A percentile compares a stretch with the other conserved stretches of the same genome.
Evolutionary conservation across 116 monocot species (phyloP).

Genomic region (Zostera marina): DNA sequence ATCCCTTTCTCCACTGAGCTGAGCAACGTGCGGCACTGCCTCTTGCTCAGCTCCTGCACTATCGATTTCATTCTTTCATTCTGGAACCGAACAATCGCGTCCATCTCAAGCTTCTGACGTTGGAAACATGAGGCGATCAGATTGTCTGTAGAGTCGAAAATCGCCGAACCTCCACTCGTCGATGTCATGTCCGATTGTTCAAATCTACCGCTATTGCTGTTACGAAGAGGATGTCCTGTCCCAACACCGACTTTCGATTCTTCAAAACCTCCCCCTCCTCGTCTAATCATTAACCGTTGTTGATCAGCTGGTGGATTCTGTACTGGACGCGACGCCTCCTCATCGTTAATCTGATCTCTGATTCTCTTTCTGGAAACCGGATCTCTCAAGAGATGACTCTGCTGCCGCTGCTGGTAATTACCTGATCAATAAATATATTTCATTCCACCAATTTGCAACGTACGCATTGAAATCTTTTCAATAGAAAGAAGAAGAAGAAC

Average conservation of each 20-base stretch:
- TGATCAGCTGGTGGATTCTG: background rate
- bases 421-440: background rate
- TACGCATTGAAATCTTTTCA: no score
- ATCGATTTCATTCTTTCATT: constrained; percentile 28
- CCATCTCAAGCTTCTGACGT: constrained; percentile 29
- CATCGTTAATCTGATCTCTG: background rate
- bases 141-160: constrained; percentile 1
- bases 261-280: no score
- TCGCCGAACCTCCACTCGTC: constrained; percentile 27
- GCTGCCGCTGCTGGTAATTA: background rate
- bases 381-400: constrained; percentile 3
- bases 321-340: no score
- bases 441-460: background rate
- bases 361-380: constrained; percentile 1
- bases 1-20: constrained; percentile 12
- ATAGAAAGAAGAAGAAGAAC: background rate
- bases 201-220: background rate
- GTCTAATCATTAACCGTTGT: no score
- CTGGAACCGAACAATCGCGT: constrained; percentile 37
- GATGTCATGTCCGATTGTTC: constrained; percentile 20
- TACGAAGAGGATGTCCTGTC: background rate
- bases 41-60: constrained; percentile 25
- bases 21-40: constrained; percentile 25
- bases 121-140: constrained; percentile 14
- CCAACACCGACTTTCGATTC: background rate